Evolutionary conservation across 2,329 filamentous ascomycete species (phyloP), one percentile per base, ranked within the genome.

Genomic region (Boeremia exigua): DNA sequence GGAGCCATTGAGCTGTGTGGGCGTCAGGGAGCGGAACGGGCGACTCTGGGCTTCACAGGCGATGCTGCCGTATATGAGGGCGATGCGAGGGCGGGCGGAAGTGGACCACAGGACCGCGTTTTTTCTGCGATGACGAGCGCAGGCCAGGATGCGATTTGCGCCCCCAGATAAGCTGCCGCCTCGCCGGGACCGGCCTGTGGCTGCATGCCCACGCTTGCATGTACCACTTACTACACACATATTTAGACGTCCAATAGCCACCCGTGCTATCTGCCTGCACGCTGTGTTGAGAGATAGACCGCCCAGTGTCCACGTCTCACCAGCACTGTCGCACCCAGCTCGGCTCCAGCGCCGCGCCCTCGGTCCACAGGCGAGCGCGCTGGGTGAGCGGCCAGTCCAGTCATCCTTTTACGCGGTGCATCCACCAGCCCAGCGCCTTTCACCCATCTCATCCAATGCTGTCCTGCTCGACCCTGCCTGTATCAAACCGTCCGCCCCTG

Each of bases 1-100:
- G 72, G 60, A 56, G 74, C 69, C 70, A 75, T 75, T 73, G 70
- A 23, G 30, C 47, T 43, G 47, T 38, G 42, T 7, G 34, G 34
- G 29, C 29, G 29, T 9, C 29, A 30, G 3, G 10, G 3, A 23
- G 19, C 19, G 19, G 19, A 3, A 5, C 19, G 19, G 19, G 19
- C 19, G 19, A 23, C 19, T 23, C 19, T 23, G 29, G 15, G 53
- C 43, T 17, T 56, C 47, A 50, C 53, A 32, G 40, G 30, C 42
- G 53, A 50, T 47, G 53, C 47, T 47, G 53, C 47, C 53, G 39
- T 30, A 43, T 17, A 14, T 28, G 17, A 23, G n/a, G 36, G 25
- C 27, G 42, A 39, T 47, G 49, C 17, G 15, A 17, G 43, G 11
- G 27, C 9, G 36, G 40, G 17, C 30, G 32, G 47, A 43, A 28